These are phyloP conservation scores for Penicillium robsamsonii DNA, from an alignment of 495 filamentous ascomycete genomes.

Conservation along the genomic window DNA sequence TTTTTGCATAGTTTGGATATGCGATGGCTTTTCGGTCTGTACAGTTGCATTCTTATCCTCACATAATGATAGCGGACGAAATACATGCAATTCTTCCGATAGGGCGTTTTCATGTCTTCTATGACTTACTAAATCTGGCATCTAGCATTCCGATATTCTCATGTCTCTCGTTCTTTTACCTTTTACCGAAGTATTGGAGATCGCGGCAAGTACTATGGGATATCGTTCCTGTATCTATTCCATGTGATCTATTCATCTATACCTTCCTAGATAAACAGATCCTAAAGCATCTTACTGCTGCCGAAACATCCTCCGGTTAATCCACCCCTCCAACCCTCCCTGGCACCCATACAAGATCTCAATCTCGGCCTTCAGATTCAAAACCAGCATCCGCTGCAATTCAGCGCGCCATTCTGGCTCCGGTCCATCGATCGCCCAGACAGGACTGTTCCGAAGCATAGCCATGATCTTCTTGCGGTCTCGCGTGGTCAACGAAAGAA, in stretches of 20 bases:
- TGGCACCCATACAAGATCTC: conserved; percentile 69
- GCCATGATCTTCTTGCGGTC: conserved; percentile 67
- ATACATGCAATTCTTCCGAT: conserved; percentile 2
- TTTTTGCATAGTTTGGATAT: conserved; percentile 25
- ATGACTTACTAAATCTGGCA: background rate
- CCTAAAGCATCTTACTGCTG: conserved; percentile 13
- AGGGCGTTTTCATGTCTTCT: background rate
- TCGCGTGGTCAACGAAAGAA: conserved; percentile 55
- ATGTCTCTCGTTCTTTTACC: background rate
- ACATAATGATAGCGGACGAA: conserved; percentile 14
- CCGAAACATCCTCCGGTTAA: conserved; percentile 49
- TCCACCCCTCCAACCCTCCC: conserved; percentile 61
- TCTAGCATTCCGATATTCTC: background rate
- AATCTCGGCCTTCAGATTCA: conserved; percentile 87
- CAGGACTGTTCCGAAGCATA: conserved; percentile 59
- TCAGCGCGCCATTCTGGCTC: conserved; percentile 59
- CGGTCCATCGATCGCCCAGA: conserved; percentile 46
- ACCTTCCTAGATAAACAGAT: background rate
- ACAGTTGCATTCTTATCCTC: conserved; percentile 17
- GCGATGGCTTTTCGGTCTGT: conserved; percentile 17
- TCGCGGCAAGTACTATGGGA: background rate
- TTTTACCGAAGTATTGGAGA: background rate
- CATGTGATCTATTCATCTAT: background rate
- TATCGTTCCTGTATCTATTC: background rate
- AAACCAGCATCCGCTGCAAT: conserved; percentile 81